Base-by-base conservation (phyloP, 2,329 filamentous ascomycete genomes). In the Bipolaris victoriae region DNA sequence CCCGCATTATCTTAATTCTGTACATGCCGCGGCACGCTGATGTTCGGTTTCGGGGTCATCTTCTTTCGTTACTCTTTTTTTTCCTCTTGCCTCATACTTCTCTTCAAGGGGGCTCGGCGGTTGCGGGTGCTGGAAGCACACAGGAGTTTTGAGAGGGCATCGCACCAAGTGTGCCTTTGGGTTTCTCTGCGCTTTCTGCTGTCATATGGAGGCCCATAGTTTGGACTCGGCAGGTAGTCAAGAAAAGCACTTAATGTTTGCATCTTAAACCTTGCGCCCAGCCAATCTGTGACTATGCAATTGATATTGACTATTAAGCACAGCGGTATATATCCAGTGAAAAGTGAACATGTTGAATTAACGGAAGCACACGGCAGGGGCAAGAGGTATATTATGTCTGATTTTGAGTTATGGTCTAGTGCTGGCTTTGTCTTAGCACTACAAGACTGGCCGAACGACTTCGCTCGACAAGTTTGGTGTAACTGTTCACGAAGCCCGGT, bases 211-310 rank as follows among this genome's bases (percentile, higher is more conserved):
- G 48, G 46, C 35, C 39, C 43, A 37, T 60, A 57, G 31, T 46
- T 39, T 37, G 46, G 55, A 43, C 57, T 60, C 41, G 20, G 41
- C 52, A 62, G 29, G 63, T 52, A 48, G 55, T 60, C 56, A 57
- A 62, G 48, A 63, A 60, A 69, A 63, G 58, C 61, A 47, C 57
- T 63, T 69, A 70, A 70, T 68, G 62, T 56, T 66, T 69, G 56
- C 62, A 64, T 65, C 52, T 58, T 43, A 39, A 41, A 36, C 46
- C 13, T 18, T 36, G 1, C 11, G 35, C 13, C 9, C 13, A 35
- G 9, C 55, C 20, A 16, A 16, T 33, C 6, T 35, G 40, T 49
- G 26, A 46, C 40, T n/a, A 36, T 29, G 29, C 29, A 2, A 33
- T 10, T 40, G 15, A 22, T 10, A 13, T 22, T 7, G 18, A n/a